Base-by-base conservation (phyloP, 768 basidiomycete genomes). In the Calocera cornea region DNA sequence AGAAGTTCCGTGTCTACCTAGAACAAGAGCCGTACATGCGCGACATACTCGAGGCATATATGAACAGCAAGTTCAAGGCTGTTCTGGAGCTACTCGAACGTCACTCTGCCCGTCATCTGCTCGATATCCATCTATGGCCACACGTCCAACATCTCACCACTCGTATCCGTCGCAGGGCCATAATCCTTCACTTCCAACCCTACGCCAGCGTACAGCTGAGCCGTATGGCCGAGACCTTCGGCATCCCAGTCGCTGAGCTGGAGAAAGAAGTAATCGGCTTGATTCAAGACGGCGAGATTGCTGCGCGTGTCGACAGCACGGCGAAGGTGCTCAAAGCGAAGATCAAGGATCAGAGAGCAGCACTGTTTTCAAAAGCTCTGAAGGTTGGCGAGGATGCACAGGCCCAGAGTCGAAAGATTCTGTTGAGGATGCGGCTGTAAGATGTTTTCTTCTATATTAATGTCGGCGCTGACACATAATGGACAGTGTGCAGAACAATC, bases 181-280 rank as follows among this genome's bases (percentile, higher is more conserved):
- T 97, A 64, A 80, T 84, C n/a, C 83, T 92, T 63, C 97, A 95
- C 77, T 93, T 97, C 80, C 84, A 87, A 71, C 95, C 95, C 0
- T 98, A 94, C 76, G 82, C 88, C 31, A 85, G 89, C 10, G 91
- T 97, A 74, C 82, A 85, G 47, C 82, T 97, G 33, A 86, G 87
- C 47, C 83, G 88, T 38, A 95, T 97, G 91, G 86, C 88, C 40
- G 75, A 77, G 1, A 92, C 93, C 11, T 95, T 97, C 72, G 94
- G 93, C 1, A 88, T 89, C 86, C 80, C 81, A 0, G 77, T 89
- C 7, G 84, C 85, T 1, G 84, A 87, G 68, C 84, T 91, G 34
- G 87, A 91, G 75, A 77, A 78, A 40, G 83, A 88, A 68, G 86
- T 97, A 24, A 88, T 94, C 17, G 76, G 77, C 24, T 82, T 97